phyloP scores from a whole-genome alignment of 139 green algal species.

The Chlorella ohadii region DNA sequence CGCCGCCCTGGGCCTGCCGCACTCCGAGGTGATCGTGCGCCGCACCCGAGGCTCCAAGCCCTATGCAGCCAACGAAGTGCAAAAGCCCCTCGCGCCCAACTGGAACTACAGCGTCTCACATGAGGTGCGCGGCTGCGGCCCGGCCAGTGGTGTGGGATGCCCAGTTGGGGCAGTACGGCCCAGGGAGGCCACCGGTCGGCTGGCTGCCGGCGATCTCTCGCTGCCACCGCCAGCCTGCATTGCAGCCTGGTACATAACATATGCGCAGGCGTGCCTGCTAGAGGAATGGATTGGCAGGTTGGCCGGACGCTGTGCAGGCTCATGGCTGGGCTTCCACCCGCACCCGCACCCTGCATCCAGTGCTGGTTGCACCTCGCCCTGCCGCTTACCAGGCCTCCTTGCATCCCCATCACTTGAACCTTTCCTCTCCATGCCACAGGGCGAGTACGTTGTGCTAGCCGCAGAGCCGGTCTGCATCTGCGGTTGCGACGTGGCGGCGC shows the following conservation, averaged over 20 bases:
- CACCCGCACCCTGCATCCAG: too few species aligned
- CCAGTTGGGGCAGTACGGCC: neutral
- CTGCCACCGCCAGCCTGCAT: too few species aligned
- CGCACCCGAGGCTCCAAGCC: slow-evolving; percentile 77
- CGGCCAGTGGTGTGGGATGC: neutral
- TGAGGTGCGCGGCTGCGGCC: slow-evolving; percentile 54
- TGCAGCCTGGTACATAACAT: too few species aligned
- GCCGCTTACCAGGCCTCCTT: too few species aligned
- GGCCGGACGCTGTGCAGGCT: too few species aligned
- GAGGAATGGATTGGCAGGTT: too few species aligned
- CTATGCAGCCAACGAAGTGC: slow-evolving; percentile 44
- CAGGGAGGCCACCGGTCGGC: too few species aligned
- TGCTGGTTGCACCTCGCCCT: too few species aligned
- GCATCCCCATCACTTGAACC: neutral
- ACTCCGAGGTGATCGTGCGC: slow-evolving; percentile 44
- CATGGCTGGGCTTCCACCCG: too few species aligned
- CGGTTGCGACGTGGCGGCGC: slow-evolving; percentile 84
- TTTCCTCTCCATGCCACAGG: slow-evolving; percentile 35
- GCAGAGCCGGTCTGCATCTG: slow-evolving; percentile 72
- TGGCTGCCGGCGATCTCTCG: too few species aligned
- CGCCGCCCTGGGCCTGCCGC: slow-evolving; percentile 45
- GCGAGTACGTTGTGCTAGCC: slow-evolving; percentile 82
- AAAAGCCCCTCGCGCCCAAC: slow-evolving; percentile 58
- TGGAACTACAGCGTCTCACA: slow-evolving; percentile 93
- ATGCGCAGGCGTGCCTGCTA: too few species aligned